Percentiles rank a stretch among this genome's conserved stretches.
phyloP scores from a whole-genome alignment of 306 rosid genomes.

The Quercus suber region DNA sequence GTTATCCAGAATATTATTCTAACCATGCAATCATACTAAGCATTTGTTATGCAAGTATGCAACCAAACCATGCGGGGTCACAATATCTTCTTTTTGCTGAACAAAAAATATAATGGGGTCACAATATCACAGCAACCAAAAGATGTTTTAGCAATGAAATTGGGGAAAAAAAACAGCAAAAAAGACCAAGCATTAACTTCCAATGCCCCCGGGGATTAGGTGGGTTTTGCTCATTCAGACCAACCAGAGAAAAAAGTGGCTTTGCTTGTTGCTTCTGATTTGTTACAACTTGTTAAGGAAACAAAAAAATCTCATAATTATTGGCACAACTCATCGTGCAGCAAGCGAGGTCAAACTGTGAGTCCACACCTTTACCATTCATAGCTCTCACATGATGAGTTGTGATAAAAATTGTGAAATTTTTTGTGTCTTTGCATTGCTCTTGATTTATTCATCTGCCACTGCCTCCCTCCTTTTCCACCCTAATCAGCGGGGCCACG shows the following conservation, averaged over 20 bases:
- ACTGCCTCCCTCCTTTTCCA: neutral
- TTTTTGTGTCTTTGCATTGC: neutral
- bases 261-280: neutral
- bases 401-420: no score
- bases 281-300: neutral
- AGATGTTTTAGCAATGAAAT: neutral
- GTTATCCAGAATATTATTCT: neutral
- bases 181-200: slow-evolving; percentile 35
- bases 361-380: no score
- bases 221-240: slow-evolving; percentile 6
- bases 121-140: neutral
- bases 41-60: neutral
- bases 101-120: neutral
- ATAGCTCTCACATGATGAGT: no score
- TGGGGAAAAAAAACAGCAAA: slow-evolving; percentile 2
- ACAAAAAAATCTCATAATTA: no score
- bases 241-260: neutral
- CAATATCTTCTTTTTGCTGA: neutral
- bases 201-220: neutral
- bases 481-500: slow-evolving; percentile 31
- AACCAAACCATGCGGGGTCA: slow-evolving; percentile 20
- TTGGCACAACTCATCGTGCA: accelerated
- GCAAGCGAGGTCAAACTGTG: no score
- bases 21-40: neutral
- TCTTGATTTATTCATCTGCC: slow-evolving; percentile 9